Evolutionary conservation across 78 protist genomes (phyloP), one percentile per base, ranked within the genome.

Genomic region (Dictyostelium intermedium): DNA sequence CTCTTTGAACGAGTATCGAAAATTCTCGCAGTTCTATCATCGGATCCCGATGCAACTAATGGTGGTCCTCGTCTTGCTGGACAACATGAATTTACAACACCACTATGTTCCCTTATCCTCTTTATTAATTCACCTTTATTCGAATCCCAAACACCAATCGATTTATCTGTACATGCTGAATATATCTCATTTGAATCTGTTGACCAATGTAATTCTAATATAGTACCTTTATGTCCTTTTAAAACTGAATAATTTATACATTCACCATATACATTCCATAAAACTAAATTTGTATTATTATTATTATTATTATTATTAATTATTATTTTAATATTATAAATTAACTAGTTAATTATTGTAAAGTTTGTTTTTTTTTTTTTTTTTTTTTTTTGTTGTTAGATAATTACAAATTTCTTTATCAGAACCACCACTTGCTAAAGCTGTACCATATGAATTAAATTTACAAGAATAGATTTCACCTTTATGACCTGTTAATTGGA

Each of bases 231-330:
- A 73, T 97, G 98, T 20, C 98, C 98, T 50, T 56, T 73, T 41
- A 97, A 85, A 10, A 96, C 97, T 32, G 35, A 60, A 80, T 84
- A 91, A 82, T 97, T 97, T 74, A 72, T 84, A 92, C 98, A 97
- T 34, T 81, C 85, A 27, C 96, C 98, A 70, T 73, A 91, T n/a
- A 92, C 86, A 56, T 91, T 50, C 98, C 97, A 97, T 39, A 97
- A 72, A 81, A 61, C 95, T 95, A 37, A 74, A 25, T n/a, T n/a
- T n/a, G n/a, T n/a, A n/a, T n/a, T n/a, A n/a, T n/a, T n/a, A n/a
- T n/a, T n/a, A n/a, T n/a, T 18, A 35, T 10, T 73, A 3, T 35
- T 56, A 0, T 8, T 56, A 56, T 6, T 32, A 30, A 25, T 70
- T 13, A 13, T 25, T 27, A 34, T 72, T 72, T 1, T 32, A 14